A percentile compares a stretch with the other conserved stretches of the same genome.
phyloP scores from a whole-genome alignment of 805 yeast species.

The Hanseniaspora valbyensis region DNA sequence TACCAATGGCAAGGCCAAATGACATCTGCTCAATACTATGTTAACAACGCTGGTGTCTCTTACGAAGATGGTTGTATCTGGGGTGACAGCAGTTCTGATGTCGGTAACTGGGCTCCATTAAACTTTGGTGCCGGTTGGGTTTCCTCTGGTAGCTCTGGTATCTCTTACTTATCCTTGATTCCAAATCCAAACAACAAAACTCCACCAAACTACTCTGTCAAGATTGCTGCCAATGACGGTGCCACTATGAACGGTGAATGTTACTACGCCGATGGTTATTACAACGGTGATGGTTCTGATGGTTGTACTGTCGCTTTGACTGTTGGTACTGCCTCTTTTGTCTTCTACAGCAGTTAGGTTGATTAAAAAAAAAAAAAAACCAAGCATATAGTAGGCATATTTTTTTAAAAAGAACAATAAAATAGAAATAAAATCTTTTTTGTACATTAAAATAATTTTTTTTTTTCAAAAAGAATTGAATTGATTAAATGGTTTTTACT shows the following conservation, averaged over 20 bases:
- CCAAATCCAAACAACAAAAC: slow-evolving; percentile 84
- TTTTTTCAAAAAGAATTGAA: too few species aligned
- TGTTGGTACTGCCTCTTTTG: slow-evolving; percentile 72
- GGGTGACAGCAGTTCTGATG: slow-evolving; percentile 68
- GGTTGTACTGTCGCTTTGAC: slow-evolving; percentile 94
- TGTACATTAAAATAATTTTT: too few species aligned
- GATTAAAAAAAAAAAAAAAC: too few species aligned
- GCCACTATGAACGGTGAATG: slow-evolving; percentile 62
- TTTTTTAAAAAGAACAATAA: too few species aligned
- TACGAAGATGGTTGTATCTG: slow-evolving; percentile 87
- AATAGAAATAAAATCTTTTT: too few species aligned
- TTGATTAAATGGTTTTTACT: too few species aligned
- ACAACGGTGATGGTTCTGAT: slow-evolving; percentile 50
- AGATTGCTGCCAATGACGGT: slow-evolving; percentile 63
- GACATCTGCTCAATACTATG: slow-evolving; percentile 94
- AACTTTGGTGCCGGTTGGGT: slow-evolving; percentile 87
- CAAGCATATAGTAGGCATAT: too few species aligned
- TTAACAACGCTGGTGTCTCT: slow-evolving; percentile 89
- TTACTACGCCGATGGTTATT: slow-evolving; percentile 65
- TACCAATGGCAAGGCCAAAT: slow-evolving; percentile 68
- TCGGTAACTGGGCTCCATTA: slow-evolving; percentile 98
- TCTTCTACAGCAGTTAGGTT: slow-evolving; percentile 42
- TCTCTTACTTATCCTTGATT: slow-evolving; percentile 76
- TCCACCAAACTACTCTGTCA: slow-evolving; percentile 61
- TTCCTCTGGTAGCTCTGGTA: slow-evolving; percentile 34